Base-by-base conservation (phyloP, 768 basidiomycete species). In the Amyloporia xantha region DNA sequence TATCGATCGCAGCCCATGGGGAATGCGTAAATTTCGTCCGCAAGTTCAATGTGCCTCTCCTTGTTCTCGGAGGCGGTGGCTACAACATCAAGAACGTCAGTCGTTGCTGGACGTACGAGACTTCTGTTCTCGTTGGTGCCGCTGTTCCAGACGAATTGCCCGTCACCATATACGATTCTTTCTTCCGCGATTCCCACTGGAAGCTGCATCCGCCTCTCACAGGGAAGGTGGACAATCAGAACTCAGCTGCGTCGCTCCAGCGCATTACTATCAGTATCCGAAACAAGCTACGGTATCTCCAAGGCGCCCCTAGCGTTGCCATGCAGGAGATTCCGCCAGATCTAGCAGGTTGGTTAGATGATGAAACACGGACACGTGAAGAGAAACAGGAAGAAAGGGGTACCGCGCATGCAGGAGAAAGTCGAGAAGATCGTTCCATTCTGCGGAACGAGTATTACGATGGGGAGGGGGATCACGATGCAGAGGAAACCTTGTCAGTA, bases 71-170 rank as follows among this genome's bases (percentile, higher is more conserved):
- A 36, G 95, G 95, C 2, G 95, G 95, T 3, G 95, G 95, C 0
- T 99, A 99, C 68, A 93, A 92, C 4, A 89, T 97, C 65, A 89
- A 92, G 62, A 95, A 95, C 62, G 96, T 99, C 55, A 87, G 89
- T 40, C 81, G 95, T n/a, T 99, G 95, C 63, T 99, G 95, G 95
- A 85, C 95, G 27, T 95, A 99, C 71, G 95, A 99, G 66, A 99
- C 96, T 0, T 84, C 91, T 11, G 87, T 98, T 0, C 81, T 95
- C 6, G 84, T 96, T 40, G 91, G 89, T 13, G 79, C 84, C 0
- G 68, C 76, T 30, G 78, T 99, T 24, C 86, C 92, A 0, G 86
- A 95, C 67, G 83, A 86, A 51, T 81, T 99, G 7, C 95, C 95
- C 0, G 70, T 72, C 20, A 97, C 92, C 1, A 81, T 89, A 1